A percentile compares a stretch with the other conserved stretches of the same genome.
Conservation (phyloP, 495 filamentous ascomycete genomes). For the Hypoxylon trugodes region DNA sequence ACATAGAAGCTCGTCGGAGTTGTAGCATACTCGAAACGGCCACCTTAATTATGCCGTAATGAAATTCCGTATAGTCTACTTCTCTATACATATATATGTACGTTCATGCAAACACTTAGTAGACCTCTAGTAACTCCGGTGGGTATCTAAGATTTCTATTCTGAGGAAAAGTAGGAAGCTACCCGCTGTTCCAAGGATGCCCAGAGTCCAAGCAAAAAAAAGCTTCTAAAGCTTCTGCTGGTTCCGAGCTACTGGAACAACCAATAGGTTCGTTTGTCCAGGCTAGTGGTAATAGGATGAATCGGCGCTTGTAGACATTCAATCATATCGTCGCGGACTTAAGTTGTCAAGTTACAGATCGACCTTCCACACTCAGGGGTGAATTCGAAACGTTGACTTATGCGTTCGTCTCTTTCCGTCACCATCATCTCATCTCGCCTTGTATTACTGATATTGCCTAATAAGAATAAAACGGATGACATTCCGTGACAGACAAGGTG, state of each 20-base stretch:
- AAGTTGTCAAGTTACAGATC: no score
- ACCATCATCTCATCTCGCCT: no score
- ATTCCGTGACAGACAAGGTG: no score
- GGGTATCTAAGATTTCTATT: no score
- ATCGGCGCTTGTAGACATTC: slow-evolving; percentile 18
- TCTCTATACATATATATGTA: background rate
- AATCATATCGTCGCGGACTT: slow-evolving; percentile 2
- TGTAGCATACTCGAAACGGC: background rate
- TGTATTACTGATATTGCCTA: slow-evolving; percentile 24
- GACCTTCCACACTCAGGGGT: no score
- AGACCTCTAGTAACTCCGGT: no score
- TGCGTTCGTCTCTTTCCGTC: no score
- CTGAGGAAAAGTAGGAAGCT: background rate
- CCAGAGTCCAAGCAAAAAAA: background rate
- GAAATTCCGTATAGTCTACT: background rate
- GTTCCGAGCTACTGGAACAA: slow-evolving; percentile 30
- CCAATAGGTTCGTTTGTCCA: slow-evolving; percentile 9
- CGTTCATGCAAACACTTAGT: no score
- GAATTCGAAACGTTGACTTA: no score
- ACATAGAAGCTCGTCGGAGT: background rate
- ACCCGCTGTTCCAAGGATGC: background rate
- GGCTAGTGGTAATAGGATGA: slow-evolving; percentile 13
- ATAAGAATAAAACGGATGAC: slow-evolving; percentile 1
- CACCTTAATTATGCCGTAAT: no score
- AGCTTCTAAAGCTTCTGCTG: slow-evolving; percentile 16